Evolutionary conservation across 2,329 filamentous ascomycete genomes (phyloP).

Genomic region (Fusarium sp.): DNA sequence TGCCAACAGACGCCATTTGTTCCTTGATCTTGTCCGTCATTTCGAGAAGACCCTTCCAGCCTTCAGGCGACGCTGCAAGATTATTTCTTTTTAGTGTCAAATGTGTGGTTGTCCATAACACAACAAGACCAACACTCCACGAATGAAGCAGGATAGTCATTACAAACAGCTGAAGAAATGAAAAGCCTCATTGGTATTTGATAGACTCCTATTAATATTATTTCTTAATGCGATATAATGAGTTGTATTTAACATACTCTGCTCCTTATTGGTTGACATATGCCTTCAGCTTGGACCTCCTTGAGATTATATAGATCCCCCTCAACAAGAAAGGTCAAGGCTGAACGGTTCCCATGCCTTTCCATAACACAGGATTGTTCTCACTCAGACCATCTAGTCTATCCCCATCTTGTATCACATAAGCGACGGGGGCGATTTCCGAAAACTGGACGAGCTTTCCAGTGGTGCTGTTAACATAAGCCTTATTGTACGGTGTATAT

Average conservation of each 20-base stretch:
- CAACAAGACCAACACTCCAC: not conserved
- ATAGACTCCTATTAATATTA: accelerated
- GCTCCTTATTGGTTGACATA: not conserved
- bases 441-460: not conserved
- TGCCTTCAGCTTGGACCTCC: not conserved
- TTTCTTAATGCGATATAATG: accelerated
- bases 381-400: not conserved
- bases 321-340: accelerated
- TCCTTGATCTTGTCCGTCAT: not conserved
- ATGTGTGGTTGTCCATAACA: not conserved
- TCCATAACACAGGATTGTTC: not conserved
- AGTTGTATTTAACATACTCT: not conserved
- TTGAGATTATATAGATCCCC: not conserved
- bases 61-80: accelerated
- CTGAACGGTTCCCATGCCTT: too few relatives aligned
- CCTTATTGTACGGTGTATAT: not conserved
- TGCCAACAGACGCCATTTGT: not conserved
- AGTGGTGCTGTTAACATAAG: not conserved
- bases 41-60: not conserved
- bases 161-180: slow-evolving; percentile 3
- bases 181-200: slow-evolving; percentile 16
- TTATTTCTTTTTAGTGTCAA: not conserved
- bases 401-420: not conserved
- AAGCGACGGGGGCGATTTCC: accelerated
- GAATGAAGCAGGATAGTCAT: not conserved